Conservation (phyloP, 148 eudicot genomes). For the Arctostaphylos glauca region DNA sequence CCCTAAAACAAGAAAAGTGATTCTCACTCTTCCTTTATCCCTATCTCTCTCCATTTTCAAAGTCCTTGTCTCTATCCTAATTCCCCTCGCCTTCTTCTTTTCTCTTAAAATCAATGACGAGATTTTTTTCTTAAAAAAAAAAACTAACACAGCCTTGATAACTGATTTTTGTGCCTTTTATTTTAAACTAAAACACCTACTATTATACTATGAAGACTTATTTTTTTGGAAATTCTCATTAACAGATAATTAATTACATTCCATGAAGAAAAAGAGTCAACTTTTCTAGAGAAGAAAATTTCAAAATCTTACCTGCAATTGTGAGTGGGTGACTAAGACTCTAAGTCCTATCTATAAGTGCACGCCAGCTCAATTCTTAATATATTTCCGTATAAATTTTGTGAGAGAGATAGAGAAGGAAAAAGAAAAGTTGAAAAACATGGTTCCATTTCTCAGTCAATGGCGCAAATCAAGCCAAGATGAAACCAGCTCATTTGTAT, state of each 20-base stretch:
- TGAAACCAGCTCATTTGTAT: slow-evolving; percentile 1
- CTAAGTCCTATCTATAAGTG: neutral
- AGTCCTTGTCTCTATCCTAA: too few species aligned
- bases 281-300: too few species aligned
- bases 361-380: neutral
- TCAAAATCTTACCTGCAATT: neutral
- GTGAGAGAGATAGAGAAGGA: neutral
- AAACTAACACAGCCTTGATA: too few species aligned
- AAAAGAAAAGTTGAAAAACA: neutral
- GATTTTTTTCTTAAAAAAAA: too few species aligned
- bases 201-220: neutral
- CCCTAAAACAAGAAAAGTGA: too few species aligned
- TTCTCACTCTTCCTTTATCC: too few species aligned
- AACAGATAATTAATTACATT: neutral
- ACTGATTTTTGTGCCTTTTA: neutral
- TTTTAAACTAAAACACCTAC: neutral
- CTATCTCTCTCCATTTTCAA: too few species aligned
- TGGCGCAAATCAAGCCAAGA: slow-evolving; percentile 1
- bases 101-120: too few species aligned
- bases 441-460: neutral
- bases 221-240: neutral
- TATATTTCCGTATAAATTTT: neutral
- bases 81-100: too few species aligned
- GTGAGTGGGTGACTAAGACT: neutral
- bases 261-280: neutral